A percentile compares a stretch with the other conserved stretches of the same genome.
These are phyloP conservation scores for Auriscalpium orientale DNA, from an alignment of 768 basidiomycete species.

Conservation along the genomic window DNA sequence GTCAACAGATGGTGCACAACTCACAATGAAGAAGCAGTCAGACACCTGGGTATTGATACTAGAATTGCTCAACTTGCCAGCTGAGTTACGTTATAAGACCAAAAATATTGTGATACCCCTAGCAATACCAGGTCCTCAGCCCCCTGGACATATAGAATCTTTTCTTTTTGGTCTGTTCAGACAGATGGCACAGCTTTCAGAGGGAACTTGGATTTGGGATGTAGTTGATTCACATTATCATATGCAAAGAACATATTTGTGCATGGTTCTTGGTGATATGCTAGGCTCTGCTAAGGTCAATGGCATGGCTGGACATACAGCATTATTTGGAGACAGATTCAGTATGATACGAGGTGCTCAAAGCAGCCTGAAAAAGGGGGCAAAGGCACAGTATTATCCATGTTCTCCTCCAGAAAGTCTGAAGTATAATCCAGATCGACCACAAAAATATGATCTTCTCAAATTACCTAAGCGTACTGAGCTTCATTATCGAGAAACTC, in stretches of 20 bases:
- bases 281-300: slow-evolving; percentile 23
- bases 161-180: not conserved
- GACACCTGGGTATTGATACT: slow-evolving; percentile 21
- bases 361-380: not conserved
- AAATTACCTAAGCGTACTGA: not conserved
- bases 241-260: slow-evolving; percentile 11
- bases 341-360: not conserved
- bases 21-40: slow-evolving; percentile 28
- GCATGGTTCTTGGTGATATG: slow-evolving; percentile 25
- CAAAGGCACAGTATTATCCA: not conserved
- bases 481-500: not conserved
- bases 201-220: not conserved
- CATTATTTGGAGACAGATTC: slow-evolving; percentile 24
- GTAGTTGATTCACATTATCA: not conserved
- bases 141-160: not conserved
- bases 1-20: slow-evolving; percentile 23
- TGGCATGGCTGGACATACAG: not conserved
- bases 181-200: not conserved
- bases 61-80: slow-evolving; percentile 15
- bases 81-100: not conserved
- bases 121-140: not conserved
- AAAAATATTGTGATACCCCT: not conserved
- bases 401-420: not conserved
- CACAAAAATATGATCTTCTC: not conserved
- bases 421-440: not conserved